Conservation (phyloP, 345 rosid genomes). For the Kernera saxatilis region DNA sequence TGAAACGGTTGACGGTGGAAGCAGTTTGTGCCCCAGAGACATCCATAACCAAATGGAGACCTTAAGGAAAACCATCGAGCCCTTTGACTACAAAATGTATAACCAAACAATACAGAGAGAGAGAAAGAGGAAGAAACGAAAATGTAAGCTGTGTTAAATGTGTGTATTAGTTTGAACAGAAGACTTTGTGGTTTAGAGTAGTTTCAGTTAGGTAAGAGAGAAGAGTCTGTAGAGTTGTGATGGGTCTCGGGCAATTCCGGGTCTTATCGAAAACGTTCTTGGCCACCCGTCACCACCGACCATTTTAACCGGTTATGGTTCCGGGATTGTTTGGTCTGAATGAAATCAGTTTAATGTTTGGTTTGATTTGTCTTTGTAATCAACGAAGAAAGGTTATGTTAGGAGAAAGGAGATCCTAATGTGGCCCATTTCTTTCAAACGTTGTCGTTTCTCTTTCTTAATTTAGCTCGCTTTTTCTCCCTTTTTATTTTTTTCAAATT, state of each 20-base stretch:
- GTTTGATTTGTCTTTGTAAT: conserved; percentile 27
- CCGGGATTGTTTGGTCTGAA: conserved; percentile 11
- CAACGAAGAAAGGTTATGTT: conserved; percentile 28
- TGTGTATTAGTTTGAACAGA: conserved; percentile 24
- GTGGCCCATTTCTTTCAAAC: not conserved
- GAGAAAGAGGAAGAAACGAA: conserved; percentile 23
- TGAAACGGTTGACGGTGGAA: conserved; percentile 77
- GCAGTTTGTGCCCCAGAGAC: conserved; percentile 64
- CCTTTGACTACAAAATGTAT: conserved; percentile 30
- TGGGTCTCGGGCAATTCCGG: conserved; percentile 35
- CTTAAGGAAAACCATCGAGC: conserved; percentile 22
- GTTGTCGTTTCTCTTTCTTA: not conserved
- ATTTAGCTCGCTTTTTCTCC: not conserved
- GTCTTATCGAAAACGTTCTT: not conserved
- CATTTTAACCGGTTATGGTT: conserved; percentile 39
- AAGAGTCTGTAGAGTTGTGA: conserved; percentile 36
- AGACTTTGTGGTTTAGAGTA: conserved; percentile 30
- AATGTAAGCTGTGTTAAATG: conserved; percentile 27
- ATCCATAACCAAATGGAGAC: conserved; percentile 38
- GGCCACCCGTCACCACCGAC: conserved; percentile 31
- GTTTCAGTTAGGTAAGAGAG: conserved; percentile 30
- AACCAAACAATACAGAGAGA: conserved; percentile 35
- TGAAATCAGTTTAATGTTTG: conserved; percentile 20
- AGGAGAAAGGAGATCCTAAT: conserved; percentile 47
- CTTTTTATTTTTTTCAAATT: no score